phyloP scores from a whole-genome alignment of 192 early-diverging fungal genomes.

The Rhizoclosmatium globosum region DNA sequence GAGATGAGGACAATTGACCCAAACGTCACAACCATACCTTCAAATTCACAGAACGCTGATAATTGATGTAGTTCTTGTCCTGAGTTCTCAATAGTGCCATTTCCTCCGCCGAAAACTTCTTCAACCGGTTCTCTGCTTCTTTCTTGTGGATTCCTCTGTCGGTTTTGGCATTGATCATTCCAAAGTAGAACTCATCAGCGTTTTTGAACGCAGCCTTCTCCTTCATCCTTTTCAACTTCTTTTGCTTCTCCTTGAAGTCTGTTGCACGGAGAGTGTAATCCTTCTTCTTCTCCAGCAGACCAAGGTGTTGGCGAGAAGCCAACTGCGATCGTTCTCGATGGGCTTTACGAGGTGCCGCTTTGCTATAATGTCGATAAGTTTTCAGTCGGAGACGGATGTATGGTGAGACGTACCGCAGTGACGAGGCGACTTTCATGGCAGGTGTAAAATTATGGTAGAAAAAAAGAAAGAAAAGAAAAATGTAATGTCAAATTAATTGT shows the following conservation, averaged over 20 bases:
- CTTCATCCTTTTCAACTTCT: conserved; percentile 81
- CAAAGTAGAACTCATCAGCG: conserved; percentile 99
- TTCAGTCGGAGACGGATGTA: neutral
- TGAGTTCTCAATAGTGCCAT: conserved; percentile 90
- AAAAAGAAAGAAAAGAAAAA: neutral
- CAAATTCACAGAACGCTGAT: conserved; percentile 79
- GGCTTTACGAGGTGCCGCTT: conserved; percentile 84
- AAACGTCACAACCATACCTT: conserved; percentile 56
- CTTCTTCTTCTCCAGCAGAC: conserved; percentile 96
- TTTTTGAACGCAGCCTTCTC: conserved; percentile 89
- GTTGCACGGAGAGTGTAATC: conserved; percentile 95
- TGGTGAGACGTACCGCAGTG: conserved; percentile 4
- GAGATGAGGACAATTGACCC: neutral
- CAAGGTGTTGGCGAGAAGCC: conserved; percentile 52
- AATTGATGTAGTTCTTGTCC: conserved; percentile 87
- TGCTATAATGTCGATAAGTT: conserved; percentile 51
- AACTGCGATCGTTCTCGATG: conserved; percentile 91
- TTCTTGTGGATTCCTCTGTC: conserved; percentile 83
- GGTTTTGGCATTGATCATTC: conserved; percentile 89
- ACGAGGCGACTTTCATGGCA: conserved; percentile 29
- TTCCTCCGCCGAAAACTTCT: conserved; percentile 76
- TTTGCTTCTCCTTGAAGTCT: conserved; percentile 90
- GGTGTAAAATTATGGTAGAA: neutral
- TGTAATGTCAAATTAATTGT: too few species aligned
- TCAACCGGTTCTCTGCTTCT: conserved; percentile 20